Base-by-base conservation (phyloP, 768 basidiomycete genomes). In the Lentinula lateritia region DNA sequence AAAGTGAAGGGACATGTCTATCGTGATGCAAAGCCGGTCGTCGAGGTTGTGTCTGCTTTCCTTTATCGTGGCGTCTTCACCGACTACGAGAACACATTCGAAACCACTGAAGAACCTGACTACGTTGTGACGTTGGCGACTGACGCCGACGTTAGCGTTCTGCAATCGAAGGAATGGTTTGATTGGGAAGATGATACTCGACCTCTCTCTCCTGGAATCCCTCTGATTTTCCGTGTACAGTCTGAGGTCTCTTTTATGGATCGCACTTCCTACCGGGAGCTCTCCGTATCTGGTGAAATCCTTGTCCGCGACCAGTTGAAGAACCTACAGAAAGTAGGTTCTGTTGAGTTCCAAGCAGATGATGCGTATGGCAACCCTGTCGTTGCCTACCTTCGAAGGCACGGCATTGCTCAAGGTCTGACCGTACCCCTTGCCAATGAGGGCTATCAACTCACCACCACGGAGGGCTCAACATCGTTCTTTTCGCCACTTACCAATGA, bases 131-230 rank as follows among this genome's bases (percentile, higher is more conserved):
- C 87, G 39, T 70, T 97, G 62, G 77, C 80, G 38, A 87, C 81
- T 5, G 89, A 93, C 65, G 90, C 93, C 2, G 83, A 82, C 36
- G 88, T 98, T 65, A 95, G 93, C 45, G 93, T 98, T 16, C 79
- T 99, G 6, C 86, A 90, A 70, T 93, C 92, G 50, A 99, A 99
- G 78, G 92, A 96, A 71, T 99, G 97, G 97, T 95, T 98, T 75
- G 87, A 89, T 54, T 98, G 95, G 96, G 88, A 90, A 56, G 89
- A 96, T 68, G 86, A 92, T 48, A 78, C 85, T 6, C 82, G 82
- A 60, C 89, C 93, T 28, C 86, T 95, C 53, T 76, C 84, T 46
- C 83, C 89, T 7, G 95, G 95, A 23, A 89, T 89, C 39, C 83
- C 84, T 1, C 86, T 99, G 54, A 86, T 94, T 65, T 97, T 98